Evolutionary conservation across 1,284 basidiomycete genomes (phyloP).

Genomic region (Boletus calvinii): DNA sequence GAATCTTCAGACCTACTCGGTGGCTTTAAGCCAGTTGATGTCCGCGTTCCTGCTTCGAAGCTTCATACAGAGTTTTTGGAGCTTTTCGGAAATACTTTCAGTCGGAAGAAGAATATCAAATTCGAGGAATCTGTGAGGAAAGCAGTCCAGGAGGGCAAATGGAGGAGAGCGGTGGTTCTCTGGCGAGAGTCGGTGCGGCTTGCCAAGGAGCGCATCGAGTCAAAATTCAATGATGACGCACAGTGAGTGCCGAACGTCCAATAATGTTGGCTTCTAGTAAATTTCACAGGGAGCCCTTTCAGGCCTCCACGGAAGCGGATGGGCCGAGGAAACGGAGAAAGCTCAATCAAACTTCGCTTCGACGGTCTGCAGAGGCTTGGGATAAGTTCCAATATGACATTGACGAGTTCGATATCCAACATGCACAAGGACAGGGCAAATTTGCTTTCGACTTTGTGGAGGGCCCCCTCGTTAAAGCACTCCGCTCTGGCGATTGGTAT

Average conservation of each 20-base stretch:
- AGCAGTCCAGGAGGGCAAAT: conserved; percentile 81
- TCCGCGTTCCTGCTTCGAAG: conserved; percentile 71
- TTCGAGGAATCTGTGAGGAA: conserved; percentile 86
- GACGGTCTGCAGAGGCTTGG: conserved; percentile 63
- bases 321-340: conserved; percentile 76
- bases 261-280: conserved; percentile 4
- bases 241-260: conserved; percentile 38
- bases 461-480: conserved; percentile 91
- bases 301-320: conserved; percentile 37
- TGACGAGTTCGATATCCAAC: conserved; percentile 81
- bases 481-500: conserved; percentile 89
- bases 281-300: conserved; percentile 7
- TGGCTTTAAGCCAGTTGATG: conserved; percentile 94
- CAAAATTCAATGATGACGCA: conserved; percentile 38
- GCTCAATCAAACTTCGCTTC: conserved; percentile 47
- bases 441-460: conserved; percentile 96
- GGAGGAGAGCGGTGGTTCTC: conserved; percentile 81
- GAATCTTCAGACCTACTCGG: conserved; percentile 94
- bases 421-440: conserved; percentile 81
- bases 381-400: conserved; percentile 71
- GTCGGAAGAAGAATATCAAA: conserved; percentile 84
- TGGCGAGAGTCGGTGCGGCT: conserved; percentile 82
- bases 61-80: conserved; percentile 80
- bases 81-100: conserved; percentile 89
- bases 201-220: conserved; percentile 63